Conservation (phyloP, 179 eudicot species). For the Gypsophila paniculata region DNA sequence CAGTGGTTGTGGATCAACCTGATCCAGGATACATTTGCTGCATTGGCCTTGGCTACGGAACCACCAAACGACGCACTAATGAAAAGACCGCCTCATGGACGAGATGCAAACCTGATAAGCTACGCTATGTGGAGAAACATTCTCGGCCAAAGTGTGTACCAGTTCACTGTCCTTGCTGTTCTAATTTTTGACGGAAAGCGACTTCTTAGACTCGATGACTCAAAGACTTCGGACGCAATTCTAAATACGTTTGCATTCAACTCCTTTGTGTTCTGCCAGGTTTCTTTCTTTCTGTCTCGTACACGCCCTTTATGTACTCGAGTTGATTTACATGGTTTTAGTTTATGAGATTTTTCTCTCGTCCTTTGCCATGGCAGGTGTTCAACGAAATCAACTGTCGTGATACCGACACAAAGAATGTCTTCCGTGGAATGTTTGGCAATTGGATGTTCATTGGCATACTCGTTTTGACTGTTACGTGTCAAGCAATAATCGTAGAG, state of each 20-base stretch:
- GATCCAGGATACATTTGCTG: slow-evolving; percentile 93
- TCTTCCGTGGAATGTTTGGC: slow-evolving; percentile 54
- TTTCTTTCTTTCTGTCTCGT: slow-evolving; percentile 21
- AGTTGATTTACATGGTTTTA: background rate
- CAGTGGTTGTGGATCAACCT: slow-evolving; percentile 92
- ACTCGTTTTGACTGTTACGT: slow-evolving; percentile 48
- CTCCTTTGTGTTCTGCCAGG: slow-evolving; percentile 95
- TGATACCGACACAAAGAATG: slow-evolving; percentile 75
- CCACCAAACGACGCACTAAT: slow-evolving; percentile 77
- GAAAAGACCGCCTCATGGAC: slow-evolving; percentile 67
- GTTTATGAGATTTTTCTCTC: background rate
- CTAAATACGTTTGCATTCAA: slow-evolving; percentile 81
- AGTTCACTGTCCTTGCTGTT: slow-evolving; percentile 54
- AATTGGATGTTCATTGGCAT: slow-evolving; percentile 69
- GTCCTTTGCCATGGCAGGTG: slow-evolving; percentile 37
- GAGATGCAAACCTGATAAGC: slow-evolving; percentile 54
- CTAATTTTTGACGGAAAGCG: slow-evolving; percentile 62
- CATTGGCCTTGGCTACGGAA: slow-evolving; percentile 89
- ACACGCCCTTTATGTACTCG: background rate
- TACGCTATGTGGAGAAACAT: slow-evolving; percentile 89
- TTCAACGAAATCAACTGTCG: slow-evolving; percentile 93
- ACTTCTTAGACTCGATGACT: slow-evolving; percentile 50
- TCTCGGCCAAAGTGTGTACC: slow-evolving; percentile 79
- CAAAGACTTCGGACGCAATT: slow-evolving; percentile 44
- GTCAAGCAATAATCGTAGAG: slow-evolving; percentile 69